These are phyloP conservation scores for Striga hermonthica DNA, from an alignment of 305 asterid genomes.

Conservation along the genomic window DNA sequence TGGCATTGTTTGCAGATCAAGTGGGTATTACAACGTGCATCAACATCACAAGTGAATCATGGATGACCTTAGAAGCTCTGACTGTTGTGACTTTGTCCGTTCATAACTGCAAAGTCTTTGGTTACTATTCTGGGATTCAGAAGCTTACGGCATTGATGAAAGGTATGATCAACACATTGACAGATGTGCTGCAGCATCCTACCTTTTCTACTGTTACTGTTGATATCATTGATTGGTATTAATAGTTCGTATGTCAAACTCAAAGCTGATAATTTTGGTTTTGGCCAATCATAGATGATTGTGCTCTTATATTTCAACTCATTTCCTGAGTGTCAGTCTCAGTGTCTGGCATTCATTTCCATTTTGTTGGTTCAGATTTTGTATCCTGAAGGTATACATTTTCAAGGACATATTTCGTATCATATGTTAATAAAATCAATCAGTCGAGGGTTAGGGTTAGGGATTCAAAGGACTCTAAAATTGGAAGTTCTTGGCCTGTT, in stretches of 20 bases:
- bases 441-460: neutral
- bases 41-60: constrained; percentile 55
- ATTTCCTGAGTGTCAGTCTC: constrained; percentile 9
- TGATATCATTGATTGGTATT: constrained; percentile 17
- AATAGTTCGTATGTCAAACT: constrained; percentile 15
- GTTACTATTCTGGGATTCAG: constrained; percentile 80
- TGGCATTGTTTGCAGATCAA: constrained; percentile 48
- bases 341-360: neutral
- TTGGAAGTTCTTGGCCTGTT: constrained; percentile 6
- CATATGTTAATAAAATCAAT: constrained; percentile 5
- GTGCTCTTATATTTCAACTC: neutral
- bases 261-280: constrained; percentile 22
- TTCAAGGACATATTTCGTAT: constrained; percentile 3
- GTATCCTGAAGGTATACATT: neutral
- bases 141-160: constrained; percentile 92
- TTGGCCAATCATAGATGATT: constrained; percentile 13
- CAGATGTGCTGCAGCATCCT: constrained; percentile 18
- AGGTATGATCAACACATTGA: constrained; percentile 45
- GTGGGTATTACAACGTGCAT: constrained; percentile 48
- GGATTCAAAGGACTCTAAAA: constrained; percentile 3
- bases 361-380: constrained; percentile 15
- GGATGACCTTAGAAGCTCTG: constrained; percentile 81
- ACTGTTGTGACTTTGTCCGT: constrained; percentile 67
- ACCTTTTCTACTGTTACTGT: constrained; percentile 19
- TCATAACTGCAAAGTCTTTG: constrained; percentile 90